Percentiles rank a stretch among this genome's conserved stretches.
Conservation (phyloP, 78 protist species). For the Dictyostelium purpureum region DNA sequence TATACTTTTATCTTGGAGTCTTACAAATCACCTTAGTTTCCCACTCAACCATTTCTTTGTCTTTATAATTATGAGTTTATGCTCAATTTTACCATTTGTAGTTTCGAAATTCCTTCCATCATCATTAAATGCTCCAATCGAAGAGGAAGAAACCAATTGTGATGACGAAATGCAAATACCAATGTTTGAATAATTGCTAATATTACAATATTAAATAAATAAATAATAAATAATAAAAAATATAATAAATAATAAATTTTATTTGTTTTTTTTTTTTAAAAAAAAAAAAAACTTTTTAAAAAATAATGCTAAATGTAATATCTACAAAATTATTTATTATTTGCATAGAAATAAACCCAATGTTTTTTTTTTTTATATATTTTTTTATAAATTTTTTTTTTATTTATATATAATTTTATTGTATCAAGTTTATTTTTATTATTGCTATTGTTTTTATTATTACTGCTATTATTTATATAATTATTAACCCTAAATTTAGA, state of each 20-base stretch:
- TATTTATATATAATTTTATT: background rate
- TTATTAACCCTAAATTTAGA: conserved; percentile 31
- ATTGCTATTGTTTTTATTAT: too few species aligned
- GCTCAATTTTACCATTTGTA: background rate
- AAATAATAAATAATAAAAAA: too few species aligned
- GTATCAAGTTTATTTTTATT: too few species aligned
- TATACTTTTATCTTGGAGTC: conserved; percentile 23
- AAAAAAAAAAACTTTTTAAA: too few species aligned
- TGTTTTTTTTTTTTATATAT: background rate
- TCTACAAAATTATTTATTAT: background rate
- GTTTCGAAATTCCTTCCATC: conserved; percentile 4
- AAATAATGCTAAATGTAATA: too few species aligned
- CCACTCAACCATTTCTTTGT: conserved; percentile 39
- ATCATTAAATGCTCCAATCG: conserved; percentile 31
- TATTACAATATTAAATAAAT: background rate
- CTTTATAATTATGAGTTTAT: background rate
- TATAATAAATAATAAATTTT: too few species aligned
- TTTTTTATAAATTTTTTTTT: background rate
- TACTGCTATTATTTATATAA: too few species aligned
- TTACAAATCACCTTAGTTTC: conserved; percentile 10
- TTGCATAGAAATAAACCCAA: background rate
- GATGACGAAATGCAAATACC: conserved; percentile 27
- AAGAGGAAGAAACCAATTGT: background rate
- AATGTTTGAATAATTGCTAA: background rate
- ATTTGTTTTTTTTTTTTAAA: too few species aligned